A percentile compares a stretch with the other conserved stretches of the same genome.
These are phyloP conservation scores for Monotropa hypopitys DNA, from an alignment of 179 eudicot species.

Conservation along the genomic window DNA sequence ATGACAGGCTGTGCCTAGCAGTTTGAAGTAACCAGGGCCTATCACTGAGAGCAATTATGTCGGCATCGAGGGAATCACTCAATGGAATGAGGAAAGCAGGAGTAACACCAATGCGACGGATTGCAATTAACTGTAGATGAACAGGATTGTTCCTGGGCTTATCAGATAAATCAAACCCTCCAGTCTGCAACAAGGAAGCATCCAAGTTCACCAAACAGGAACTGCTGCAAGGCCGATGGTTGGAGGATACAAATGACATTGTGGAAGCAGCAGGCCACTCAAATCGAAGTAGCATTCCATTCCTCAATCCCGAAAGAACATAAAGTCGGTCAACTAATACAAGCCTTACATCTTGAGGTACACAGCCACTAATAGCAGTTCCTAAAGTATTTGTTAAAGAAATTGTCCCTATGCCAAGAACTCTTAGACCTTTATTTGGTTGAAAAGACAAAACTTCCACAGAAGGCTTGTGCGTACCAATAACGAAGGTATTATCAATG, in stretches of 20 bases:
- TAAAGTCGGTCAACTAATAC: conserved; percentile 75
- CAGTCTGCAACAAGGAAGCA: conserved; percentile 18
- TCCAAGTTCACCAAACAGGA: conserved; percentile 18
- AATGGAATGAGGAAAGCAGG: conserved; percentile 85
- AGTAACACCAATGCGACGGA: conserved; percentile 87
- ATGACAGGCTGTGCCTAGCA: conserved; percentile 87
- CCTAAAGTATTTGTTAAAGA: conserved; percentile 64
- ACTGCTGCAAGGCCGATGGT: conserved; percentile 16
- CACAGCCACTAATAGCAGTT: conserved; percentile 65
- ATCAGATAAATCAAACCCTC: conserved; percentile 22
- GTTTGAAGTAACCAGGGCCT: conserved; percentile 98
- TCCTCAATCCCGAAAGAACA: conserved; percentile 80
- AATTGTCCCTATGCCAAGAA: conserved; percentile 65
- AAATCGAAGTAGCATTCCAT: conserved; percentile 91
- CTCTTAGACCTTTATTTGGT: conserved; percentile 46
- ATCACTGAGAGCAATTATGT: conserved; percentile 87
- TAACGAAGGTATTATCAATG: conserved; percentile 41
- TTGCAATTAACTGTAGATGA: conserved; percentile 67
- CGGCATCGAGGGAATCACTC: conserved; percentile 63
- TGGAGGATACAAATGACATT: conserved; percentile 24
- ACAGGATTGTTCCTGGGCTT: conserved; percentile 44
- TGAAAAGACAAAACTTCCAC: conserved; percentile 69
- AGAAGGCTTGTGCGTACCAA: conserved; percentile 96
- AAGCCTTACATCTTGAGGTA: conserved; percentile 96
- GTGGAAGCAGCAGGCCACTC: conserved; percentile 66